Conservation (phyloP, 208 protist genomes). For the Acanthamoeba royreba region DNA sequence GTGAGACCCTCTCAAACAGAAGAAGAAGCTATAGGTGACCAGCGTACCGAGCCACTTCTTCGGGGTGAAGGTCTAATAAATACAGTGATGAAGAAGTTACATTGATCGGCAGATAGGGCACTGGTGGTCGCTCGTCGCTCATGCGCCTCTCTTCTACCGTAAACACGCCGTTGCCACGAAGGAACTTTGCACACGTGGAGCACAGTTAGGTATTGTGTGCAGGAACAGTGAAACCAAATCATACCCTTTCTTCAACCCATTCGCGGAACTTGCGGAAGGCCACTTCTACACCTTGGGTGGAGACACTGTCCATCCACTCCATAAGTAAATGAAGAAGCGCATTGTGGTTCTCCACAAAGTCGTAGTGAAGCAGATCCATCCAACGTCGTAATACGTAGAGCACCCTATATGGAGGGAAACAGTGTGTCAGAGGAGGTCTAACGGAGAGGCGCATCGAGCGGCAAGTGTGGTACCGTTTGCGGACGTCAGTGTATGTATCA, state of each 20-base stretch:
- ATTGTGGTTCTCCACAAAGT: conserved; percentile 26
- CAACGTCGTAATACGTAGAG: background rate
- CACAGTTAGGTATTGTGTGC: background rate
- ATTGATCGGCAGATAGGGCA: conserved; percentile 11
- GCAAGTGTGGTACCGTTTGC: background rate
- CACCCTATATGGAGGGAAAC: background rate
- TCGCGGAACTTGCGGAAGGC: background rate
- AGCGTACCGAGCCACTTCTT: background rate
- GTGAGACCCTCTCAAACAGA: no score
- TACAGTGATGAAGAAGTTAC: background rate
- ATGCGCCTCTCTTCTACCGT: background rate
- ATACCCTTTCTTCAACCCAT: background rate
- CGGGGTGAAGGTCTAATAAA: background rate
- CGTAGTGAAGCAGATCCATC: conserved; percentile 19
- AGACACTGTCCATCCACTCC: background rate
- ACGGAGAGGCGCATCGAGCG: background rate
- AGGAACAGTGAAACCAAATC: background rate
- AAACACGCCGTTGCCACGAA: no score
- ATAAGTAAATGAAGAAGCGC: background rate
- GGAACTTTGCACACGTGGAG: no score
- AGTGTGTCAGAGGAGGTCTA: no score
- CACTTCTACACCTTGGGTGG: background rate
- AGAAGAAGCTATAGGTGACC: background rate
- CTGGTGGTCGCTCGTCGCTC: background rate
- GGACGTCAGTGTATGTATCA: background rate